A percentile compares a stretch with the other conserved stretches of the same genome.
Conservation (phyloP, 306 rosid genomes). For the Luffa acutangula region DNA sequence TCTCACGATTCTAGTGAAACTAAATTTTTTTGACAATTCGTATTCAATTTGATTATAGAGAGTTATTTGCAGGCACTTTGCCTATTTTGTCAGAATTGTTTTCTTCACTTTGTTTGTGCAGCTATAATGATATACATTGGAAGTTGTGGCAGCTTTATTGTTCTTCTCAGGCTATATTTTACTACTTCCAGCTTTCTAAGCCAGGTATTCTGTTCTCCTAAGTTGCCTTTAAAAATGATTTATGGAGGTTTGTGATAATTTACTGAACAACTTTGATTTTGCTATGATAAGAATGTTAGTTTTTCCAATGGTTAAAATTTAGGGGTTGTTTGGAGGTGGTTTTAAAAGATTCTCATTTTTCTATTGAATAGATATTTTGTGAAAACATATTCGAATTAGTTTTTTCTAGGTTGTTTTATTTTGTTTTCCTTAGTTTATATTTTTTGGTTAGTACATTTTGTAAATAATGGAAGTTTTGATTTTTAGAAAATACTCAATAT, state of each 20-base stretch:
- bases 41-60: slow-evolving; percentile 2
- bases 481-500: too few species aligned
- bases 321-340: neutral
- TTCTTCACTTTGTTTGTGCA: neutral
- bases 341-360: neutral
- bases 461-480: neutral
- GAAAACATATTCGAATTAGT: neutral
- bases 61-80: neutral
- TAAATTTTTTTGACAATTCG: neutral
- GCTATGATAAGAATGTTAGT: neutral
- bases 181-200: too few species aligned
- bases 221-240: neutral
- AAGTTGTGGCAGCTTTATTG: neutral
- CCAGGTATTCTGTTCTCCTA: neutral
- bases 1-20: neutral
- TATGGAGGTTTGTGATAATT: neutral
- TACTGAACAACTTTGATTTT: neutral
- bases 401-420: neutral
- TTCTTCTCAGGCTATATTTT: neutral
- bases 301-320: neutral
- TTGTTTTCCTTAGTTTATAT: neutral
- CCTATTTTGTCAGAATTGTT: neutral
- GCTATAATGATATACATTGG: neutral
- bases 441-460: neutral
- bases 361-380: neutral